These are phyloP conservation scores for Fusarium clavum DNA, from an alignment of 2,329 filamentous ascomycete species.

Conservation along the genomic window DNA sequence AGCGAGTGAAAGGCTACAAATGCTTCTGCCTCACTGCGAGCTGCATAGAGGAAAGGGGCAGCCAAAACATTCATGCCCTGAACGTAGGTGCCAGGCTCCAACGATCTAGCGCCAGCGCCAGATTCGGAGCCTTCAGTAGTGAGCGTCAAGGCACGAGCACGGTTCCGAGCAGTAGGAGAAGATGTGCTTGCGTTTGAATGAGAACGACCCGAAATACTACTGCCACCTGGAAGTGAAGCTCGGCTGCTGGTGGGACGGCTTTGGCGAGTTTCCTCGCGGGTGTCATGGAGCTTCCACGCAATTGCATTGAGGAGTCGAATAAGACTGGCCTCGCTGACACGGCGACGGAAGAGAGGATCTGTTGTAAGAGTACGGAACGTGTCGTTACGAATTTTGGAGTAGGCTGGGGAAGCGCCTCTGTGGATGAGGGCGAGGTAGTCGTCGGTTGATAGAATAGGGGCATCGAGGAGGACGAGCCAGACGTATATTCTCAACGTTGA, in stretches of 20 bases:
- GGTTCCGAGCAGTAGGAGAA: conserved; percentile 60
- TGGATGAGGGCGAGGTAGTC: conserved; percentile 91
- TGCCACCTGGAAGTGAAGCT: conserved; percentile 50
- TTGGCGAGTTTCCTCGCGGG: conserved; percentile 64
- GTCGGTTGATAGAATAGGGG: conserved; percentile 85
- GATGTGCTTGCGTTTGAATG: conserved; percentile 55
- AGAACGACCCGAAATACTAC: conserved; percentile 50
- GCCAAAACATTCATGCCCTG: conserved; percentile 99
- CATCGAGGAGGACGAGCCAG: conserved; percentile 93
- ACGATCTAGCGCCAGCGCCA: conserved; percentile 61
- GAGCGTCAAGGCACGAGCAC: conserved; percentile 68
- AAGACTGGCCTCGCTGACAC: conserved; percentile 93
- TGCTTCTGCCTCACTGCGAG: conserved; percentile 92
- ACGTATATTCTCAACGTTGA: conserved; percentile 94
- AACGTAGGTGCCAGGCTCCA: conserved; percentile 87
- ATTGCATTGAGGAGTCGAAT: conserved; percentile 95
- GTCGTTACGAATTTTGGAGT: conserved; percentile 98
- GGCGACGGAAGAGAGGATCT: conserved; percentile 94
- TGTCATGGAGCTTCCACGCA: conserved; percentile 92
- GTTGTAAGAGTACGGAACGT: conserved; percentile 97
- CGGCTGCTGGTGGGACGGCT: conserved; percentile 55
- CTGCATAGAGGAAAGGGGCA: conserved; percentile 94
- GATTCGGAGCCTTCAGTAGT: conserved; percentile 74
- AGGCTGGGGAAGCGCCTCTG: conserved; percentile 91
- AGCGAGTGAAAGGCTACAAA: conserved; percentile 91